A percentile compares a stretch with the other conserved stretches of the same genome.
Conservation (phyloP, 768 basidiomycete genomes). For the Podaxis sp. region DNA sequence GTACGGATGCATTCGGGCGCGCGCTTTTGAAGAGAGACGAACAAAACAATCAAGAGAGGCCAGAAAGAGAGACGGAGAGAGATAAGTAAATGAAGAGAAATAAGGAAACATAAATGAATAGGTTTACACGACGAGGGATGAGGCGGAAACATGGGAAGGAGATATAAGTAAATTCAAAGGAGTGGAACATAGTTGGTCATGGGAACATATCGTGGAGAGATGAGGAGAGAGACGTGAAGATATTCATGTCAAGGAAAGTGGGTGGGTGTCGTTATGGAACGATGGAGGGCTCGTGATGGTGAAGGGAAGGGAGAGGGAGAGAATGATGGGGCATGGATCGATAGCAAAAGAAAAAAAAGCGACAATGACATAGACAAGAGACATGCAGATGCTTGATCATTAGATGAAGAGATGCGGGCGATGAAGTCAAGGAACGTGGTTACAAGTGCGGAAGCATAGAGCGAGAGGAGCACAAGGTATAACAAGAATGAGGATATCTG, state of each 20-base stretch:
- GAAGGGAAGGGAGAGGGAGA: constrained; percentile 9
- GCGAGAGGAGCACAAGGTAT: not conserved
- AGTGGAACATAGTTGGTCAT: constrained; percentile 19
- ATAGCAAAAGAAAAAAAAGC: constrained; percentile 16
- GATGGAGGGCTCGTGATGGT: constrained; percentile 5
- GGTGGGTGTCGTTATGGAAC: constrained; percentile 20
- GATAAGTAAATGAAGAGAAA: constrained; percentile 19
- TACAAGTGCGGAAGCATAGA: constrained; percentile 8
- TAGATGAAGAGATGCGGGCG: constrained; percentile 15
- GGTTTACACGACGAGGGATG: constrained; percentile 20
- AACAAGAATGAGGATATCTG: constrained; percentile 11
- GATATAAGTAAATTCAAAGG: constrained; percentile 15
- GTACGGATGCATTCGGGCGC: constrained; percentile 4
- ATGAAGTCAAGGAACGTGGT: constrained; percentile 12
- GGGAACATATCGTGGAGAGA: constrained; percentile 14
- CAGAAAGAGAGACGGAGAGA: constrained; percentile 17
- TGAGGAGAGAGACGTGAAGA: constrained; percentile 24
- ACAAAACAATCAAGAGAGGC: constrained; percentile 21
- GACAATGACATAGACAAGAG: constrained; percentile 18
- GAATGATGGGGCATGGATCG: constrained; percentile 13
- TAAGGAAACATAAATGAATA: constrained; percentile 20
- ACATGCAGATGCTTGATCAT: constrained; percentile 17
- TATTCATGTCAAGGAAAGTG: constrained; percentile 22
- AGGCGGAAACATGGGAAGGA: constrained; percentile 19
- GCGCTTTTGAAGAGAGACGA: constrained; percentile 18